Evolutionary conservation across 495 filamentous ascomycete species (phyloP).

Genomic region (Margaritispora aquatica): DNA sequence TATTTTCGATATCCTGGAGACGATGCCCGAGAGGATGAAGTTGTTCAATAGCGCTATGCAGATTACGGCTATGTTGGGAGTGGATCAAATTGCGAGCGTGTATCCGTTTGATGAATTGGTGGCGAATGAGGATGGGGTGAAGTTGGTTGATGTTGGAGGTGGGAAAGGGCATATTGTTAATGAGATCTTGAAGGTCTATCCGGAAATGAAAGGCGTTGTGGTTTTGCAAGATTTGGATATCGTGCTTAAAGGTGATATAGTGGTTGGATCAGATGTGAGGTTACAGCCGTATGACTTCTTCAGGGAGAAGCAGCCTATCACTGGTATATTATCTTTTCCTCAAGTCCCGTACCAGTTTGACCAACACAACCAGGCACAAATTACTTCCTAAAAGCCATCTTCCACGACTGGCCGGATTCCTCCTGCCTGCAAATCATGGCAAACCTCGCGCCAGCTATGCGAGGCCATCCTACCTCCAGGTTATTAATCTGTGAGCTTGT

Average conservation of each 20-base stretch:
- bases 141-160: slow-evolving; percentile 9
- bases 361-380: background rate
- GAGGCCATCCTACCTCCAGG: background rate
- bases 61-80: background rate
- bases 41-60: slow-evolving; percentile 10
- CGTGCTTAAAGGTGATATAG: background rate
- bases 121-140: background rate
- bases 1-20: slow-evolving; percentile 10
- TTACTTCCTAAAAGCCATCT: slow-evolving; percentile 12
- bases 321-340: background rate
- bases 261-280: background rate
- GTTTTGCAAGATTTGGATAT: slow-evolving; percentile 6
- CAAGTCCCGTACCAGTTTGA: background rate
- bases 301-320: slow-evolving; percentile 11
- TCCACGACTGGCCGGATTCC: slow-evolving; percentile 10
- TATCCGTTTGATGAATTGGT: slow-evolving; percentile 4
- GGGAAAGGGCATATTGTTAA: slow-evolving; percentile 8
- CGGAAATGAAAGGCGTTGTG: slow-evolving; percentile 1
- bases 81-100: background rate
- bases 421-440: slow-evolving; percentile 6
- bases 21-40: background rate
- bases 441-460: slow-evolving; percentile 7
- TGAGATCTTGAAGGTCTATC: background rate
- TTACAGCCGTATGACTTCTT: slow-evolving; percentile 13
- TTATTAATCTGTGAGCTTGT: slow-evolving; percentile 8